Percentiles rank a stretch among this genome's conserved stretches.
These are phyloP conservation scores for Cladosporium sp. DNA, from an alignment of 2,329 filamentous ascomycete genomes.

Conservation along the genomic window DNA sequence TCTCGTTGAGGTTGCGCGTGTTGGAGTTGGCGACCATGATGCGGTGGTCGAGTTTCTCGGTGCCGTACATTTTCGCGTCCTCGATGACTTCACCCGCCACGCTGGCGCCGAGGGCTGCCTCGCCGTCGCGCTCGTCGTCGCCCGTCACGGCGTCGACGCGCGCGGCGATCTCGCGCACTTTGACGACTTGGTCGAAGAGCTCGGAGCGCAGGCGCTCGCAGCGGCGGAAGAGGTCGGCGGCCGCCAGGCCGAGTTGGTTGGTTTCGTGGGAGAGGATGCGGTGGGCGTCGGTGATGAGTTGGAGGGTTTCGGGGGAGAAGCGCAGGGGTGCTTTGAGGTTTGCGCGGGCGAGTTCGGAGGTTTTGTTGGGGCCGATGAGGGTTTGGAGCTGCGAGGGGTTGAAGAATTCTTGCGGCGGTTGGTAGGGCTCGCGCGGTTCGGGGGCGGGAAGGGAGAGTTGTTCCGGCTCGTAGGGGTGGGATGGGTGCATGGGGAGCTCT, in stretches of 20 bases:
- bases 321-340: constrained; percentile 64
- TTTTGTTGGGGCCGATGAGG: constrained; percentile 42
- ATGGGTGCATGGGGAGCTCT: constrained; percentile 42
- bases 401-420: constrained; percentile 50
- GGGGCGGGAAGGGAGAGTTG: constrained; percentile 36
- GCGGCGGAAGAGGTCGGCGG: constrained; percentile 67
- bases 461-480: constrained; percentile 16
- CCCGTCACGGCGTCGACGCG: constrained; percentile 65
- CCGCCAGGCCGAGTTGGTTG: constrained; percentile 62
- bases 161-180: constrained; percentile 61
- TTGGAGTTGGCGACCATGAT: constrained; percentile 52
- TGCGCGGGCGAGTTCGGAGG: constrained; percentile 50
- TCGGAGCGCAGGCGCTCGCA: constrained; percentile 66
- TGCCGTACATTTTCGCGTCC: constrained; percentile 20
- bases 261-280: constrained; percentile 68
- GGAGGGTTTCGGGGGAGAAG: constrained; percentile 66
- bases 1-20: constrained; percentile 54
- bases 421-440: constrained; percentile 55
- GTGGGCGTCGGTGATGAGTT: constrained; percentile 69
- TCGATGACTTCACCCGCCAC: constrained; percentile 9
- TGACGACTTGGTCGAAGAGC: constrained; percentile 62
- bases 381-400: constrained; percentile 40
- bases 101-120: constrained; percentile 28
- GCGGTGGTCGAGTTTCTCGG: constrained; percentile 55
- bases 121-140: constrained; percentile 50